A percentile compares a stretch with the other conserved stretches of the same genome.
These are phyloP conservation scores for Hura crepitans DNA, from an alignment of 441 rosid genomes.

Conservation along the genomic window DNA sequence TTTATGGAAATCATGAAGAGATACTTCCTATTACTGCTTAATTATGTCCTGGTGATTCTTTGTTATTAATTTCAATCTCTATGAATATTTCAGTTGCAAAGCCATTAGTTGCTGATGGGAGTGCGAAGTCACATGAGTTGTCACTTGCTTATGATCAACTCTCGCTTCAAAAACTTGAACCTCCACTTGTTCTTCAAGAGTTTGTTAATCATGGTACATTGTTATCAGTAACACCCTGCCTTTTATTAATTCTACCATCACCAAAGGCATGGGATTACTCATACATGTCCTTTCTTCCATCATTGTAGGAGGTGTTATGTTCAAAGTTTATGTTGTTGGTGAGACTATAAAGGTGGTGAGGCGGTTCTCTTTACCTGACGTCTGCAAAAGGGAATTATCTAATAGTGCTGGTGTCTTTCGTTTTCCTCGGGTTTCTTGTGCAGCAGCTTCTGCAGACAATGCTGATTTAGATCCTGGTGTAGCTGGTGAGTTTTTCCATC, in stretches of 20 bases:
- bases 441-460: conserved; percentile 87
- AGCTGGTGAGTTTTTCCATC: conserved; percentile 48
- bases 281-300: background rate
- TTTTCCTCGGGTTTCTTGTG: conserved; percentile 86
- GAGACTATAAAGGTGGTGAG: conserved; percentile 58
- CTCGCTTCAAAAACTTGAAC: conserved; percentile 49
- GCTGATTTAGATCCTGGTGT: conserved; percentile 80
- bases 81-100: conserved; percentile 51
- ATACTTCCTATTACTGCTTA: background rate
- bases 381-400: conserved; percentile 50
- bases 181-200: conserved; percentile 70
- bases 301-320: conserved; percentile 68
- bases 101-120: conserved; percentile 68
- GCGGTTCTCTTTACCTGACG: conserved; percentile 65
- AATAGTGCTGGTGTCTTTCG: conserved; percentile 60
- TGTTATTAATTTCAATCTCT: background rate
- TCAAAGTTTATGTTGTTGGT: conserved; percentile 69
- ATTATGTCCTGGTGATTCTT: background rate
- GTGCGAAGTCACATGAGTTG: conserved; percentile 67
- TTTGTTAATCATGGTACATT: conserved; percentile 62
- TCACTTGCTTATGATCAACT: conserved; percentile 50
- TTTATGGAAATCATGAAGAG: background rate
- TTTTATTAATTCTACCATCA: background rate
- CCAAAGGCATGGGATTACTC: conserved; percentile 1
- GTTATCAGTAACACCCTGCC: background rate